phyloP scores from a whole-genome alignment of 306 rosid species.

The Cicer yamashitae region DNA sequence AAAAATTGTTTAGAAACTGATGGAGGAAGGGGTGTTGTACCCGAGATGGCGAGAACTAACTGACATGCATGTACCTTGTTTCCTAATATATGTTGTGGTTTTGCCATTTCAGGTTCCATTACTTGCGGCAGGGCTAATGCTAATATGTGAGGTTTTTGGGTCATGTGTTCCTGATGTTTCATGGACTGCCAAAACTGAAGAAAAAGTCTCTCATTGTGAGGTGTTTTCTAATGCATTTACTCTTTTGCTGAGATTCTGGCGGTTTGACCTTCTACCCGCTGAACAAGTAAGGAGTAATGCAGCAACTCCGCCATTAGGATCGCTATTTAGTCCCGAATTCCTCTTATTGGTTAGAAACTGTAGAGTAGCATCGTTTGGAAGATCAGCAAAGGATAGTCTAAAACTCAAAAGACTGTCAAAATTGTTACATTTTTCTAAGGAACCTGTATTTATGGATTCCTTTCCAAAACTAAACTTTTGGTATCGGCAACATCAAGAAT shows the following conservation, averaged over 20 bases:
- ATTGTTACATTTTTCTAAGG: slow-evolving; percentile 50
- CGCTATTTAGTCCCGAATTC: slow-evolving; percentile 76
- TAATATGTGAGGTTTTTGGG: slow-evolving; percentile 87
- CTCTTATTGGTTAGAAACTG: slow-evolving; percentile 80
- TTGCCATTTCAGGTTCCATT: slow-evolving; percentile 72
- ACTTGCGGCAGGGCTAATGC: slow-evolving; percentile 82
- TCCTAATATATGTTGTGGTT: slow-evolving; percentile 43
- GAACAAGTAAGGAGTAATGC: slow-evolving; percentile 68
- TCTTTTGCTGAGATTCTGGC: slow-evolving; percentile 87
- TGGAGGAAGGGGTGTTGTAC: slow-evolving; percentile 24
- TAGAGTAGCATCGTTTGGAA: slow-evolving; percentile 62
- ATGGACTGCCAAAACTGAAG: slow-evolving; percentile 66
- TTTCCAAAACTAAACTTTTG: slow-evolving; percentile 84
- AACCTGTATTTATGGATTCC: slow-evolving; percentile 70
- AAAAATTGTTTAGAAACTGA: slow-evolving; percentile 18
- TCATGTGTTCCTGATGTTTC: slow-evolving; percentile 63
- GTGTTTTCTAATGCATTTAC: slow-evolving; percentile 88
- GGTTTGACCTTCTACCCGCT: slow-evolving; percentile 74
- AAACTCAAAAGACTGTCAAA: slow-evolving; percentile 64
- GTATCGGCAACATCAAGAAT: slow-evolving; percentile 85
- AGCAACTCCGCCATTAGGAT: slow-evolving; percentile 66
- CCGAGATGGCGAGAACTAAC: background rate
- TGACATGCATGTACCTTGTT: slow-evolving; percentile 30
- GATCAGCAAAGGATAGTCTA: slow-evolving; percentile 59
- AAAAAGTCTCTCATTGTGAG: slow-evolving; percentile 74